Base-by-base conservation (phyloP, 2,329 filamentous ascomycete genomes). In the Zalaria sp. region DNA sequence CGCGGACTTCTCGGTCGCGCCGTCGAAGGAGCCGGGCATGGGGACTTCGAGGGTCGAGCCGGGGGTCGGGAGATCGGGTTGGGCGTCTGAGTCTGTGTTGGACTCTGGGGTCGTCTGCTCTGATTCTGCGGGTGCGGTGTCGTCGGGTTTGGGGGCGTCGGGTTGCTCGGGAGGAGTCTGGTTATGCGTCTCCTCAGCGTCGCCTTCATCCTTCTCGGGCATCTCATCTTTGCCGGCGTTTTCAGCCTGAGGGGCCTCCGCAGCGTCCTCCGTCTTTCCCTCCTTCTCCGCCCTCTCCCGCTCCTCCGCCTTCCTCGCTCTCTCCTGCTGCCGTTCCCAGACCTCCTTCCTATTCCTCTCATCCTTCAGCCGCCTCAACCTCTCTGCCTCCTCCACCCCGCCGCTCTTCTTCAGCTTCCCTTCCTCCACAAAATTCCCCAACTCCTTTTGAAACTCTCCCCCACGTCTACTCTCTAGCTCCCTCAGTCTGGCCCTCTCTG, bases 401-500 rank as follows among this genome's bases (percentile, higher is more conserved):
- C 91, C 91, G 9, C 83, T 88, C 72, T 96, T 96, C 73, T 94
- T 96, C 50, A 98, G 67, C 61, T 83, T 91, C 44, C 86, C 86
- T 54, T 94, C 85, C 49, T 83, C 75, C 1, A 96, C 89, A 57
- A 96, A 98, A 28, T 65, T 73, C 10, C 77, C 75, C 5, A 98
- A 73, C 60, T 98, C 91, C 52, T 83, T 83, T 59, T 83, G 85
- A 55, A 98, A 81, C 27, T 85, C 83, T 31, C 81, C 83, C 26
- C 73, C 73, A 11, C 70, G 71, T 2, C 91, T 75, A 47, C 69
- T 80, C 57, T 85, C 83, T 1, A 98, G 72, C 57, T 98, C 91
- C 57, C 85, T 87, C 61, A 91, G 83, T 25, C 91, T 74, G 5
- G 87, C 72, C 65, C 88, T 91, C 64, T 96, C 91, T 0, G 91